Conservation (phyloP, 176 grass and related monocot species). For the Alloteropsis semialata region DNA sequence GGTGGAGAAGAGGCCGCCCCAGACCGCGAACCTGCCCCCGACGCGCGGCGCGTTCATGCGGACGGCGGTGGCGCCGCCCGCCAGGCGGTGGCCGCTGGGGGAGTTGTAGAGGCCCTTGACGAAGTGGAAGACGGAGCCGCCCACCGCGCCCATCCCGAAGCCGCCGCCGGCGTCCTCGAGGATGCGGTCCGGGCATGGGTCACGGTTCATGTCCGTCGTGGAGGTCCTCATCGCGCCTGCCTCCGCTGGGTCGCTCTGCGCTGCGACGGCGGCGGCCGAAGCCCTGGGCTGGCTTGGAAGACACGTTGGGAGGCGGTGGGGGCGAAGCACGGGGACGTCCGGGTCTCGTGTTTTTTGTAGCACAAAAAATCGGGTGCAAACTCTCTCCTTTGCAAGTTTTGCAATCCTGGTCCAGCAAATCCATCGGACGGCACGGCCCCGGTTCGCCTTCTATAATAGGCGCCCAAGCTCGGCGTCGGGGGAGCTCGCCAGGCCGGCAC, state of each 20-base stretch:
- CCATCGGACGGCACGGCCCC: no score
- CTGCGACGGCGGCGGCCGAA: no score
- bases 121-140: conserved; percentile 64
- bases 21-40: conserved; percentile 51
- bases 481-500: conserved; percentile 29
- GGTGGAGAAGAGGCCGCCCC: conserved; percentile 45
- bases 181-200: conserved; percentile 62
- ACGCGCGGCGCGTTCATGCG: conserved; percentile 55
- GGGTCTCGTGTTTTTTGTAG: no score
- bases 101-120: conserved; percentile 47
- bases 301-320: no score
- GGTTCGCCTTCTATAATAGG: no score
- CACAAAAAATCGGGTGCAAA: no score
- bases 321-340: no score
- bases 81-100: conserved; percentile 51
- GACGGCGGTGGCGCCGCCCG: conserved; percentile 41
- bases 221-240: neutral
- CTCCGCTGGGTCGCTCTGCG: no score
- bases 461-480: no score
- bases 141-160: conserved; percentile 51
- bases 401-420: no score
- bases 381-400: no score
- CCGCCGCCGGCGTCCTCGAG: conserved; percentile 39
- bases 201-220: neutral
- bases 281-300: no score